Evolutionary conservation across 169 alveolate species (phyloP).

Genomic region (Cyclospora cayetanensis): DNA sequence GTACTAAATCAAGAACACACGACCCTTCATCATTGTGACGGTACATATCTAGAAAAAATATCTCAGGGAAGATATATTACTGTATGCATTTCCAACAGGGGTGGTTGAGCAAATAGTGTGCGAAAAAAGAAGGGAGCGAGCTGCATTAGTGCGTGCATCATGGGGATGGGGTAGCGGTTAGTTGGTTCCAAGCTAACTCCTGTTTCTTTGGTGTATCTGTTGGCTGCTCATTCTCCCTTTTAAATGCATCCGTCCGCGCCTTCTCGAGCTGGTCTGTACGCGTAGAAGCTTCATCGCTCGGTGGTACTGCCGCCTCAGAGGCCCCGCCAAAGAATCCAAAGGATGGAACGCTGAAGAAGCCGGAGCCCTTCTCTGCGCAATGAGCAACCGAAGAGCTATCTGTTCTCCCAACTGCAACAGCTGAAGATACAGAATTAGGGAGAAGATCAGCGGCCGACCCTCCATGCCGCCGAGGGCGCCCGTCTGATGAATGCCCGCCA

Average conservation of each 20-base stretch:
- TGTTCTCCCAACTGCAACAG: not conserved
- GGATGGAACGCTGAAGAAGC: not conserved
- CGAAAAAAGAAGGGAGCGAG: too few relatives aligned
- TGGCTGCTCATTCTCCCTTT: slow-evolving; percentile 43
- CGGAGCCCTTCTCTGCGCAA: slow-evolving; percentile 30
- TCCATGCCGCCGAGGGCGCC: slow-evolving; percentile 47
- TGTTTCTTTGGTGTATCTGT: slow-evolving; percentile 39
- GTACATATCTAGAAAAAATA: too few relatives aligned
- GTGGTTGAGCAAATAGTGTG: too few relatives aligned
- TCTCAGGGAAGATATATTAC: too few relatives aligned
- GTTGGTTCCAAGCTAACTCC: slow-evolving; percentile 14
- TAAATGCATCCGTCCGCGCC: not conserved
- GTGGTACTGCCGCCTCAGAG: not conserved
- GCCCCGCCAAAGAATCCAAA: slow-evolving; percentile 32
- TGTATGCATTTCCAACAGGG: too few relatives aligned
- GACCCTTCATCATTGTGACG: too few relatives aligned
- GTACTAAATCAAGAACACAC: too few relatives aligned
- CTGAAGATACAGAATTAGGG: not conserved
- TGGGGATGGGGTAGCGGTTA: too few relatives aligned
- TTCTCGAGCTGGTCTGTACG: not conserved
- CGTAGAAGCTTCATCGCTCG: not conserved
- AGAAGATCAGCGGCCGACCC: slow-evolving; percentile 15
- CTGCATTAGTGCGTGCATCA: too few relatives aligned
- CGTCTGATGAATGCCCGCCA: not conserved
- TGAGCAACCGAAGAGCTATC: slow-evolving; percentile 21